Evolutionary conservation across 257 asterid species (phyloP), one percentile per base, ranked within the genome.

Genomic region (Phtheirospermum japonicum): DNA sequence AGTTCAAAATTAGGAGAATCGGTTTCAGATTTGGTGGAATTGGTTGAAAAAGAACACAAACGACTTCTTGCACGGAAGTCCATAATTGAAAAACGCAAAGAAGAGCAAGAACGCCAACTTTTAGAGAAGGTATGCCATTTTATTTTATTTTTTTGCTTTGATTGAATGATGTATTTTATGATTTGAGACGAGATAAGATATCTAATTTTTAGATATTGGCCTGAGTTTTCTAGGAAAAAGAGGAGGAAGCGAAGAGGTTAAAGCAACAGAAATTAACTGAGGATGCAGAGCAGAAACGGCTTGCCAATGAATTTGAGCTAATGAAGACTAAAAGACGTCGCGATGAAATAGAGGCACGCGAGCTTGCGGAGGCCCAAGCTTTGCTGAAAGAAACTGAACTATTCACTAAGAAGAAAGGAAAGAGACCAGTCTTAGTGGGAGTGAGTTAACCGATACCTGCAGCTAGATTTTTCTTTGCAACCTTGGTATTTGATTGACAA

Each of bases 61-160:
- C 80, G 93, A 64, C 96, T 92, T 73, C 97, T 92, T 84, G 98
- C 95, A 4, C 90, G 94, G 50, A 85, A 85, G 71, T 79, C 89
- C 28, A 74, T 87, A 61, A 87, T 87, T 42, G 95, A 87, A 76
- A 89, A 86, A 62, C 97, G 97, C 71, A 92, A 92, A 83, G 98
- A 92, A 79, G 98, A 92, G 45, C 98, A 92, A 71, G 98, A 92
- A 57, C 90, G 95, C 7, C 90, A 82, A 37, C 93, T 92, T 64
- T 71, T 92, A 67, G 97, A 86, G 76, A 86, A 78, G 95, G 98
- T 82, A 81, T 65, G 59, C n/a, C 45, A 10, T 18, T 50, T 50
- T 9, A 8, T 50, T 50, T 50, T 50, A 7, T n/a, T 55, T 54
- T 28, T 30, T 5, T 48, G 54, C 11, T 16, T 48, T 16, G 28